These are phyloP conservation scores for Citeromyces nyonsensis DNA, from an alignment of 805 yeast genomes.

Conservation along the genomic window DNA sequence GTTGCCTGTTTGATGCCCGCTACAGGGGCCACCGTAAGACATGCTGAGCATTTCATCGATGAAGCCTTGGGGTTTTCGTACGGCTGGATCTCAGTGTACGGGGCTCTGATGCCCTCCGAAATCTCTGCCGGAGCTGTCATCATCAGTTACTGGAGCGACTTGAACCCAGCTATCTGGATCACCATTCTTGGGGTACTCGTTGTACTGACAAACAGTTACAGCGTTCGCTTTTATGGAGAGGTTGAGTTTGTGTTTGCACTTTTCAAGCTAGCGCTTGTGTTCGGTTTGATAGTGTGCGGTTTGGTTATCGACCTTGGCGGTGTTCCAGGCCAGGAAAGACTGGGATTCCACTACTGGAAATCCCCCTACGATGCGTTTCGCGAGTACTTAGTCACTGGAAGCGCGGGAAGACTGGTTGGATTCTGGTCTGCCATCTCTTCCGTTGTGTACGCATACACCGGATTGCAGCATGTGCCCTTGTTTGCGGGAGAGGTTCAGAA, in stretches of 20 bases:
- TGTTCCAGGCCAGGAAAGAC: constrained; percentile 23
- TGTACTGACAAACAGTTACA: constrained; percentile 27
- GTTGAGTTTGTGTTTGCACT: constrained; percentile 51
- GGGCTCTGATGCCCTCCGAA: constrained; percentile 30
- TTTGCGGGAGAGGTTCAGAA: constrained; percentile 16
- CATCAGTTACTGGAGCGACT: constrained; percentile 38
- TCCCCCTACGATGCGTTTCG: constrained; percentile 29
- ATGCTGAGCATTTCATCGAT: constrained; percentile 22
- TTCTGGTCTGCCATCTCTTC: constrained; percentile 50
- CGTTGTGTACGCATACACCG: constrained; percentile 43
- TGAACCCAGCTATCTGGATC: constrained; percentile 46
- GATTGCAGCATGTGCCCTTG: constrained; percentile 14
- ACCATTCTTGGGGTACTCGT: constrained; percentile 32
- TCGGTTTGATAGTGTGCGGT: constrained; percentile 42
- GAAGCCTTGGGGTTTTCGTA: constrained; percentile 28
- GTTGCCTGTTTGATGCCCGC: constrained; percentile 20
- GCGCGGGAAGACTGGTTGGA: constrained; percentile 48
- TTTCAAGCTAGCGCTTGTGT: constrained; percentile 49
- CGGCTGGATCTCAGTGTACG: constrained; percentile 28
- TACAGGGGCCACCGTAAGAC: constrained; percentile 19
- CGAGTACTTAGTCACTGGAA: constrained; percentile 30
- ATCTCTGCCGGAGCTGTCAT: constrained; percentile 49
- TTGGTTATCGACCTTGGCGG: constrained; percentile 49
- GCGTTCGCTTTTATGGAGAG: constrained; percentile 23
- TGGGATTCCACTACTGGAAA: constrained; percentile 28